These are phyloP conservation scores for Corylus americana DNA, from an alignment of 306 rosid genomes.

Conservation along the genomic window DNA sequence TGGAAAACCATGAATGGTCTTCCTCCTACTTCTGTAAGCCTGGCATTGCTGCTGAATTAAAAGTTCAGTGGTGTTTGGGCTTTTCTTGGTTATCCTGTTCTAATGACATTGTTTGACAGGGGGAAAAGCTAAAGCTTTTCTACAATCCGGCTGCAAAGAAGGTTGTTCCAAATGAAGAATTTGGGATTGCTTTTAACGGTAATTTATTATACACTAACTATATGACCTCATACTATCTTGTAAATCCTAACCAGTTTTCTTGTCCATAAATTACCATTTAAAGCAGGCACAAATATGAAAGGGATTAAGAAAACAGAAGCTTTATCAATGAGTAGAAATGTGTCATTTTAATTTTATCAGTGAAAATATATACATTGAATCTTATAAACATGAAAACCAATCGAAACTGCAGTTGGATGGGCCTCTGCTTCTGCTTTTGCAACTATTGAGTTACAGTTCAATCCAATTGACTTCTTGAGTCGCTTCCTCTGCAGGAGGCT, in stretches of 20 bases:
- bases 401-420: not conserved
- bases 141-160: constrained; percentile 75
- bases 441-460: constrained; percentile 6
- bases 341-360: not conserved
- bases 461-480: constrained; percentile 2
- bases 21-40: constrained; percentile 74
- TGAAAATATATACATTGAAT: not conserved
- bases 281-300: not conserved
- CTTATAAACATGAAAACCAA: not conserved
- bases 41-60: not conserved
- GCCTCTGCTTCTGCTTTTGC: constrained; percentile 1
- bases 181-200: constrained; percentile 91
- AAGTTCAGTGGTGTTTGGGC: not conserved
- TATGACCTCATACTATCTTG: not conserved
- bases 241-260: not conserved
- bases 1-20: constrained; percentile 96
- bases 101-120: constrained; percentile 49
- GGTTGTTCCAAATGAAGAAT: constrained; percentile 73
- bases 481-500: constrained; percentile 62
- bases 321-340: not conserved
- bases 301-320: not conserved
- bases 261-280: not conserved
- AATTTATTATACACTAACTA: constrained; percentile 9
- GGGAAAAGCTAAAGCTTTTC: constrained; percentile 81
- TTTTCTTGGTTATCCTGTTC: constrained; percentile 7